Conservation (phyloP, 805 yeast genomes). For the Vanderwaltozyma verrucispora region DNA sequence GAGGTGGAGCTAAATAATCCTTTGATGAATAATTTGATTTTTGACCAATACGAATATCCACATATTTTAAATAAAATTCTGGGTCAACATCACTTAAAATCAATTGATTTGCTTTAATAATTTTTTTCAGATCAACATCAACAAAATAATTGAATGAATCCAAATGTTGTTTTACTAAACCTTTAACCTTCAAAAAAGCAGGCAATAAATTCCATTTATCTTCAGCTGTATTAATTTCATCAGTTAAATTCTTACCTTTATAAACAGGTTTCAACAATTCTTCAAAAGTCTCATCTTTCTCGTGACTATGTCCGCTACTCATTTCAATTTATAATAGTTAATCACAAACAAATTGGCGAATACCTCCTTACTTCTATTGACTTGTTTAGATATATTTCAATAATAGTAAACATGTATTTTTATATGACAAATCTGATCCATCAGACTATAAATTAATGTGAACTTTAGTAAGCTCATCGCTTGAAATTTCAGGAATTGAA, state of each 20-base stretch:
- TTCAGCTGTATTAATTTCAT: conserved; percentile 80
- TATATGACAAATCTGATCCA: no score
- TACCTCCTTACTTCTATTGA: no score
- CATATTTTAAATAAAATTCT: conserved; percentile 84
- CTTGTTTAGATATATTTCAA: no score
- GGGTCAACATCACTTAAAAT: conserved; percentile 95
- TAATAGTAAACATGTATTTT: no score
- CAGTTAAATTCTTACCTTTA: conserved; percentile 79
- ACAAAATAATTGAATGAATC: conserved; percentile 98
- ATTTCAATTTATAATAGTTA: no score
- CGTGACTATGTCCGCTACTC: no score
- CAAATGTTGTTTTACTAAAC: conserved; percentile 91
- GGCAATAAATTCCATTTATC: conserved; percentile 97
- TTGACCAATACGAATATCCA: conserved; percentile 87
- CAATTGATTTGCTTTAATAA: conserved; percentile 79
- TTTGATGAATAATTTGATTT: conserved; percentile 44
- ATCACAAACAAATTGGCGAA: no score
- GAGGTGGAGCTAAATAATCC: conserved; percentile 73
- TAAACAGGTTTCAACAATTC: conserved; percentile 72
- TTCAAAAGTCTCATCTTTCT: conserved; percentile 52
- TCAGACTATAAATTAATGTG: no score
- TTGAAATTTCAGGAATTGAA: not conserved
- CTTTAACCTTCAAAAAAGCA: conserved; percentile 91
- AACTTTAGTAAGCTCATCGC: not conserved
- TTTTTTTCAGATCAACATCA: conserved; percentile 85